Evolutionary conservation across 2,329 filamentous ascomycete genomes (phyloP).

Genomic region (Claviceps digitariae): DNA sequence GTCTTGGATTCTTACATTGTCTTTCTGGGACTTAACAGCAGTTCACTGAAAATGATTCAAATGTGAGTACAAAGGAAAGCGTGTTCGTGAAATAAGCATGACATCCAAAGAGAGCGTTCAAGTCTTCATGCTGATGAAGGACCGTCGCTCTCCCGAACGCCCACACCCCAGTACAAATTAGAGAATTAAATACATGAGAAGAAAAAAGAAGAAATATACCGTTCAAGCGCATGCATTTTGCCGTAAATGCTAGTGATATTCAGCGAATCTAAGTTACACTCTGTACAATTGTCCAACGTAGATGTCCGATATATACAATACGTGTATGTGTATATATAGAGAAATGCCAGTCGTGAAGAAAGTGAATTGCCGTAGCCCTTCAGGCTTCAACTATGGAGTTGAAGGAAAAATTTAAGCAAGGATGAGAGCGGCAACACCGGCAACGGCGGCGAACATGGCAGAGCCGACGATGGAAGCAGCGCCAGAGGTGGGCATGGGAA

Average conservation of each 20-base stretch:
- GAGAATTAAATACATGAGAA: slow-evolving; percentile 8
- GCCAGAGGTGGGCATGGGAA: slow-evolving; percentile 32
- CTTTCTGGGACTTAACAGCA: no score
- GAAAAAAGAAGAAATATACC: background rate
- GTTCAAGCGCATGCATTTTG: slow-evolving; percentile 10
- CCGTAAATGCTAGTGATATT: slow-evolving; percentile 12
- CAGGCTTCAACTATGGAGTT: slow-evolving; percentile 25
- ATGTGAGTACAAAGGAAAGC: no score
- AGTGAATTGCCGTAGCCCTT: slow-evolving; percentile 22
- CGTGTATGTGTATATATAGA: slow-evolving; percentile 5
- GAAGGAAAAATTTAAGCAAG: slow-evolving; percentile 35
- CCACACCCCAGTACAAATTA: background rate
- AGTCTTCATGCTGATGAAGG: background rate
- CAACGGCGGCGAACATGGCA: slow-evolving; percentile 38
- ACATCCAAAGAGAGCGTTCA: background rate
- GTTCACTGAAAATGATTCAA: no score
- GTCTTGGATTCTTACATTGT: no score
- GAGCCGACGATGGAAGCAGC: slow-evolving; percentile 40
- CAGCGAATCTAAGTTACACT: slow-evolving; percentile 8
- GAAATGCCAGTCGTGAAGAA: slow-evolving; percentile 7
- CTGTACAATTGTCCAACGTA: slow-evolving; percentile 21
- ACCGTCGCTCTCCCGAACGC: background rate
- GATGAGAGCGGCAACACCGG: slow-evolving; percentile 39
- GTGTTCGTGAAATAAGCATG: background rate
- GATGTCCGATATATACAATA: background rate